Evolutionary conservation across 192 early-diverging fungal genomes (phyloP).

Genomic region (Ambispora gerdemannii): DNA sequence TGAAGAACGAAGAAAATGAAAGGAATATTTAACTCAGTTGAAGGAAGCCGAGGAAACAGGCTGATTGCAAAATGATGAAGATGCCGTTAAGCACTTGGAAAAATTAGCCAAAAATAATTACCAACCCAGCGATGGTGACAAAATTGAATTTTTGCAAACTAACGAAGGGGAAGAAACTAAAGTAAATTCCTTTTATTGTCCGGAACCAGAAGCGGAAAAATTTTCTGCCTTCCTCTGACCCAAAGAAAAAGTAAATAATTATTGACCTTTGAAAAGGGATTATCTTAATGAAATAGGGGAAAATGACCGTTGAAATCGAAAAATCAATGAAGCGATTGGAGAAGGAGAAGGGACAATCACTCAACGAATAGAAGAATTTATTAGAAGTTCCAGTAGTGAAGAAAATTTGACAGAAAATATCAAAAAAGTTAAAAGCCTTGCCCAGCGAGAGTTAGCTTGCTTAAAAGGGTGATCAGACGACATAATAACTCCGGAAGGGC

Average conservation of each 20-base stretch:
- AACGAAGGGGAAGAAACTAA: neutral
- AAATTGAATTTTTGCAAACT: neutral
- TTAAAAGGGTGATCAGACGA: neutral
- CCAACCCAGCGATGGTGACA: neutral
- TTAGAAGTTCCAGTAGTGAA: neutral
- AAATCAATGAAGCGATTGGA: neutral
- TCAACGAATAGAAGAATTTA: neutral
- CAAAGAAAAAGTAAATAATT: neutral
- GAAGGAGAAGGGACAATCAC: neutral
- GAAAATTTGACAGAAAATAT: neutral
- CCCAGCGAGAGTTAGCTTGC: neutral
- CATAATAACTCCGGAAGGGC: neutral
- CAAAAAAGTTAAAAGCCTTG: neutral
- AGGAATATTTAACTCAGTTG: neutral
- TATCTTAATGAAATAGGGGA: neutral
- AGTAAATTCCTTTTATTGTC: neutral
- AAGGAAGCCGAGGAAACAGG: neutral
- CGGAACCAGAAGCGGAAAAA: neutral
- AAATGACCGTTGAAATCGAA: neutral
- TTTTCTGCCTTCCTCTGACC: neutral
- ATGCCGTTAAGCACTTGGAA: neutral
- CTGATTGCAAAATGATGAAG: constrained; percentile 4
- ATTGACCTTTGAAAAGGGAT: neutral
- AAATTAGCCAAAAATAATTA: neutral
- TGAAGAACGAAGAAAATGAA: neutral